Percentiles rank a stretch among this genome's conserved stretches.
These are phyloP conservation scores for Ceratobasidium sp. DNA, from an alignment of 1,284 basidiomycete species.

Conservation along the genomic window DNA sequence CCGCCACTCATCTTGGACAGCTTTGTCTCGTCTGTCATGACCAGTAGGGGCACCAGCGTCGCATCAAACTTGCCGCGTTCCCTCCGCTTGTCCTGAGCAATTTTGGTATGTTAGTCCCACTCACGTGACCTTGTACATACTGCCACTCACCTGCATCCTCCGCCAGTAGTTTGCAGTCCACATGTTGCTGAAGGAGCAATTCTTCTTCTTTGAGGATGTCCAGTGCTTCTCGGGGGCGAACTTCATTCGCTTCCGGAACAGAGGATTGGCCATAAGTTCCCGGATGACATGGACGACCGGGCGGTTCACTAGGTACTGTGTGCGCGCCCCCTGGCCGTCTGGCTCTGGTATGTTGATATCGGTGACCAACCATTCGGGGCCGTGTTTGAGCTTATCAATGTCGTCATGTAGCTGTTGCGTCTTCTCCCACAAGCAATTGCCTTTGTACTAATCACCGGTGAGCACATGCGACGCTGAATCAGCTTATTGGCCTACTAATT, in stretches of 20 bases:
- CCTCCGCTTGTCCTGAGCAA: background rate
- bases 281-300: background rate
- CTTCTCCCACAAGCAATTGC: background rate
- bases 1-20: constrained; percentile 37
- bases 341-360: background rate
- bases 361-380: background rate
- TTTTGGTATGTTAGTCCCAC: background rate
- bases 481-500: background rate
- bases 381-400: background rate
- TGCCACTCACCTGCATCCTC: background rate
- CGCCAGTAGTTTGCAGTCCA: constrained; percentile 2
- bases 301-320: background rate
- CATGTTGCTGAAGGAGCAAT: background rate
- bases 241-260: background rate
- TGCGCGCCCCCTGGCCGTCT: too few species aligned
- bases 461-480: background rate
- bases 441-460: background rate
- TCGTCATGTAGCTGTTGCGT: background rate
- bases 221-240: constrained; percentile 1
- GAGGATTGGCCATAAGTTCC: background rate
- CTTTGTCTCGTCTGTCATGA: constrained; percentile 34
- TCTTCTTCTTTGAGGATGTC: background rate
- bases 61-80: background rate
- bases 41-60: background rate
- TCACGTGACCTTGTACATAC: background rate